Percentiles rank a stretch among this genome's conserved stretches.
Conservation (phyloP, 108 stramenopile species). For the Fistulifera solaris region DNA sequence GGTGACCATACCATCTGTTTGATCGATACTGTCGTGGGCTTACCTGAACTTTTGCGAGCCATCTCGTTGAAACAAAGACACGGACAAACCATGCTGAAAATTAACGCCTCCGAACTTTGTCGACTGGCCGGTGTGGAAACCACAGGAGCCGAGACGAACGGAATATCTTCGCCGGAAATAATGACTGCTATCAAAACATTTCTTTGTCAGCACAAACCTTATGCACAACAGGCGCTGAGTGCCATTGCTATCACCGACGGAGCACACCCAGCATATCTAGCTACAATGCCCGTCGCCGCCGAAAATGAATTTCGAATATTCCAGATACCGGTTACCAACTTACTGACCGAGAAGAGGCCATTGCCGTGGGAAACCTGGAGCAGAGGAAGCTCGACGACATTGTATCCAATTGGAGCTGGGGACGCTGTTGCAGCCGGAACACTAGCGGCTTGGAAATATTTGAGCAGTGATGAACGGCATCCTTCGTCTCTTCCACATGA, state of each 20-base stretch:
- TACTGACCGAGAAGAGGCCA: slow-evolving; percentile 4
- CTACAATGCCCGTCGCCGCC: slow-evolving; percentile 4
- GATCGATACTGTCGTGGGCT: slow-evolving; percentile 75
- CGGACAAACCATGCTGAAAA: slow-evolving; percentile 53
- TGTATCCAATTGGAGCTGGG: slow-evolving; percentile 84
- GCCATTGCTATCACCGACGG: slow-evolving; percentile 66
- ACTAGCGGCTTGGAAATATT: slow-evolving; percentile 60
- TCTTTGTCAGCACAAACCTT: slow-evolving; percentile 20
- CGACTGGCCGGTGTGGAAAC: slow-evolving; percentile 40
- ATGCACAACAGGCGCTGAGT: slow-evolving; percentile 32
- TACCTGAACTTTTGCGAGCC: slow-evolving; percentile 32
- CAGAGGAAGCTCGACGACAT: slow-evolving; percentile 1
- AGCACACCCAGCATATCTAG: slow-evolving; percentile 54
- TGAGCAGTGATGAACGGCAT: slow-evolving; percentile 10
- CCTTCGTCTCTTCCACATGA: slow-evolving; percentile 10
- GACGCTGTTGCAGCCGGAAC: slow-evolving; percentile 82
- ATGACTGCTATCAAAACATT: slow-evolving; percentile 34
- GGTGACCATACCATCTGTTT: slow-evolving; percentile 41
- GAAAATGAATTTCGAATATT: slow-evolving; percentile 22
- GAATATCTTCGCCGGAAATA: slow-evolving; percentile 34
- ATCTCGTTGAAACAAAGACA: slow-evolving; percentile 7
- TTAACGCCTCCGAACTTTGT: slow-evolving; percentile 74
- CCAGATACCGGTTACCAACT: slow-evolving; percentile 29
- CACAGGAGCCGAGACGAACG: slow-evolving; percentile 27
- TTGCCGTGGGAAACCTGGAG: background rate